These are phyloP conservation scores for Fusarium fracticaudum DNA, from an alignment of 2,329 filamentous ascomycete genomes.

Conservation along the genomic window DNA sequence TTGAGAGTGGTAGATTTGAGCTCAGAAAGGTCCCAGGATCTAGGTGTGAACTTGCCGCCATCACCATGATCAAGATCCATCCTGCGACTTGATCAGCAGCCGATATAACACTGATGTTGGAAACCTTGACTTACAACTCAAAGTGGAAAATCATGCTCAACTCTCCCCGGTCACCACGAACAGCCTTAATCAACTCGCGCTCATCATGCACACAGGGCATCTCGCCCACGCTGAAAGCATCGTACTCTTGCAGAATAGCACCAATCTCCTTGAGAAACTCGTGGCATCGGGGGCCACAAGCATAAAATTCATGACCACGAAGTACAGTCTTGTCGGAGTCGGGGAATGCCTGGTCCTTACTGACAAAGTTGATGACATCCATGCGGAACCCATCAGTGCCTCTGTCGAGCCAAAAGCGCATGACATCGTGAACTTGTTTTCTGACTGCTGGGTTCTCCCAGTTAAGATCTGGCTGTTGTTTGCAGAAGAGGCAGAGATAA, in stretches of 20 bases:
- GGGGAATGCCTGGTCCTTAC: constrained; percentile 67
- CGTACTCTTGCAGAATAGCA: constrained; percentile 55
- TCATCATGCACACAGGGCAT: constrained; percentile 58
- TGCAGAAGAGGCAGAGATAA: constrained; percentile 75
- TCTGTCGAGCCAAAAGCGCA: constrained; percentile 78
- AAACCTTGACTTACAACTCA: constrained; percentile 59
- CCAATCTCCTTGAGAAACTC: constrained; percentile 59
- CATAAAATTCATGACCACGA: constrained; percentile 56
- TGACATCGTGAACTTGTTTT: constrained; percentile 72
- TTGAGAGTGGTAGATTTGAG: constrained; percentile 64
- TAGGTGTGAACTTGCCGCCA: constrained; percentile 55
- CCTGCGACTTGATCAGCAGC: constrained; percentile 39
- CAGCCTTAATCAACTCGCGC: constrained; percentile 56
- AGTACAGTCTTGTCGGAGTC: constrained; percentile 53
- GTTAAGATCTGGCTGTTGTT: constrained; percentile 80
- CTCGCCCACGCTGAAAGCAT: constrained; percentile 63
- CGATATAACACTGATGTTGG: too few relatives aligned
- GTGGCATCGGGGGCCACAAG: constrained; percentile 61
- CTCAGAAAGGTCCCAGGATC: constrained; percentile 58
- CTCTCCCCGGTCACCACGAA: constrained; percentile 66
- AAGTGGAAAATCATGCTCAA: constrained; percentile 80
- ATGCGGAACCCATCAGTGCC: constrained; percentile 74
- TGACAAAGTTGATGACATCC: constrained; percentile 75
- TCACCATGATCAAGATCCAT: constrained; percentile 61
- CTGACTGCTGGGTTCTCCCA: constrained; percentile 76